Evolutionary conservation across 2,329 filamentous ascomycete genomes (phyloP), one percentile per base, ranked within the genome.

Genomic region (Thielaviopsis populi): DNA sequence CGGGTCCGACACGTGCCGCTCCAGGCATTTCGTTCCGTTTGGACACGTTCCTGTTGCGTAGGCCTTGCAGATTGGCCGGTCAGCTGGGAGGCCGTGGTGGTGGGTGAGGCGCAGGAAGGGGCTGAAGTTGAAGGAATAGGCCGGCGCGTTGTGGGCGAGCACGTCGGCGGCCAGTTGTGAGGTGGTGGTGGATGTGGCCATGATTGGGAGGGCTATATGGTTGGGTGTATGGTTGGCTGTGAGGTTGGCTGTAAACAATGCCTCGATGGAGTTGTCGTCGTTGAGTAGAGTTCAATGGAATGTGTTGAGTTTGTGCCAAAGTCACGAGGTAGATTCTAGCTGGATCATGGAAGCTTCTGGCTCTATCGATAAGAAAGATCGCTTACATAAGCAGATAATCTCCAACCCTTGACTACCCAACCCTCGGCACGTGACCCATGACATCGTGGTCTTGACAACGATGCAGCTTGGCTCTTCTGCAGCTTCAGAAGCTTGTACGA

Each of bases 31-130:
- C 67, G 87, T 84, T 46, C 91, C 92, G 67, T 91, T 81, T 0
- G 91, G 90, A 72, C 94, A 97, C 75, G 91, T 87, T 50, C 90
- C 91, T 67, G 89, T 83, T 66, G 88, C 80, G 77, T 90, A 96
- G 66, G 91, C 86, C 72, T 88, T 89, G 79, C 94, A 97, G 72
- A 88, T 79, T 53, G 91, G 89, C 0, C 88, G 83, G 73, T 88
- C 84, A 43, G 87, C 82, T 24, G 89, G 83, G 61, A 96, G 85
- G 68, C 88, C 88, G 75, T 95, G 91, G 67, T 90, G 85, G 75
- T 94, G 91, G 68, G 88, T 91, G 67, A 84, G 79, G 68, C 86
- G 86, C 43, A 96, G 83, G 76, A 95, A 96, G 58, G 89, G 87
- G 40, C 84, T 86, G 80, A 96, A 96, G 73, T 83, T 83, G 79